Base-by-base conservation (phyloP, 768 basidiomycete genomes). In the Kwoniella sp. region DNA sequence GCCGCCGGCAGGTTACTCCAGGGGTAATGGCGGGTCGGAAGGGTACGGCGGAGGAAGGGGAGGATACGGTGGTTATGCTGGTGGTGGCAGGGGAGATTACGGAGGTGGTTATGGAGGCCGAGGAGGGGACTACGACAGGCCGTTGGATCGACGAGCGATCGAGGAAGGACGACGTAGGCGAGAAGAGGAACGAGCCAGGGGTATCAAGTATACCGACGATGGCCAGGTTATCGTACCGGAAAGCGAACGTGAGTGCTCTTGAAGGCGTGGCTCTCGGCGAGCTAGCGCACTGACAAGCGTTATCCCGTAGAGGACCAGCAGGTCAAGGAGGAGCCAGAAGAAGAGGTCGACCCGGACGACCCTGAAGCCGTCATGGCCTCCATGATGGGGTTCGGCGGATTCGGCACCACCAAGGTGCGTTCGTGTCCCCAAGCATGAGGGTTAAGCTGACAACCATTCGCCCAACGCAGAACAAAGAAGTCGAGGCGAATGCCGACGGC, bases 301-400 rank as follows among this genome's bases (percentile, higher is more conserved):
- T n/a, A 36, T 14, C 56, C n/a, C n/a, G n/a, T 15, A 5, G n/a
- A n/a, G n/a, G n/a, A n/a, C n/a, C n/a, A n/a, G n/a, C n/a, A n/a
- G n/a, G n/a, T n/a, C n/a, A 31, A 50, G 22, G 55, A 56, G 26
- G 55, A 50, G 27, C 39, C 52, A 10, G 36, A 54, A 42, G 52
- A 54, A 7, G 52, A 54, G 20, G 23, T 41, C 34, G 46, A 34
- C 29, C 33, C 41, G 31, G 48, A 56, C 32, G 57, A 59, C 22
- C 46, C 58, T 5, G 54, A 57, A 49, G 47, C 43, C 25, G 86
- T 87, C 20, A 81, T 81, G 40, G 84, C 82, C 47, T 89, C 95
- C 84, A 87, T 86, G 81, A 93, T 98, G 88, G 92, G 93, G 34
- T 76, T 98, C 63, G 67, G 75, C 39, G 88, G 89, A 9, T 98